These are phyloP conservation scores for Stachybotrys chartarum DNA, from an alignment of 2,329 filamentous ascomycete genomes.

Conservation along the genomic window DNA sequence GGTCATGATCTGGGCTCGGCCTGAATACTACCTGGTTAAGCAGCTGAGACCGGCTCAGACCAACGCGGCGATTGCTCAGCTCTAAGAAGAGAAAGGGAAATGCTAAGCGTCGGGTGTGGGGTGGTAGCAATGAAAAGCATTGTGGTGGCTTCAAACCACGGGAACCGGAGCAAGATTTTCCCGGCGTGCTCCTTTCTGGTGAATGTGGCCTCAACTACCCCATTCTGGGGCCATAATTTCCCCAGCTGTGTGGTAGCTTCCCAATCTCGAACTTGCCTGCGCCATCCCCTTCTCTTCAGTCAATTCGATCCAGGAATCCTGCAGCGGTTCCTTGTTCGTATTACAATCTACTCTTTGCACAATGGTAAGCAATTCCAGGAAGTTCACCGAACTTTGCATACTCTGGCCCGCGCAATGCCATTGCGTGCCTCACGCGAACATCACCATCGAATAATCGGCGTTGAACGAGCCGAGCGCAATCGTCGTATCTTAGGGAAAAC, in stretches of 20 bases:
- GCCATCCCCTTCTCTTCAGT: slow-evolving; percentile 11
- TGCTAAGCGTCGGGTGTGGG: too few species aligned
- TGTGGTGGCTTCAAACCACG: neutral
- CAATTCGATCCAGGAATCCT: slow-evolving; percentile 22
- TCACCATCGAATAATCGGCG: neutral
- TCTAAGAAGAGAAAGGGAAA: too few species aligned
- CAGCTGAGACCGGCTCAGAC: too few species aligned
- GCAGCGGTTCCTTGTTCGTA: slow-evolving; percentile 23
- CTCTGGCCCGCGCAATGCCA: neutral
- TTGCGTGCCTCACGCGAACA: neutral
- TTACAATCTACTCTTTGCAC: slow-evolving; percentile 9
- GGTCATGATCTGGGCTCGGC: too few species aligned
- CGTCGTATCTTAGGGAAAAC: neutral
- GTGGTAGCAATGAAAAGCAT: neutral
- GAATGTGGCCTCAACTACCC: slow-evolving; percentile 37
- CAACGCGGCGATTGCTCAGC: too few species aligned
- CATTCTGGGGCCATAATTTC: slow-evolving; percentile 19
- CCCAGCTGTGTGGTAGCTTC: slow-evolving; percentile 12
- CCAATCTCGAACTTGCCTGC: slow-evolving; percentile 13
- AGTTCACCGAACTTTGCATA: neutral
- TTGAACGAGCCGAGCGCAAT: neutral
- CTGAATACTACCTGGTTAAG: too few species aligned
- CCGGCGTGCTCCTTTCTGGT: slow-evolving; percentile 24
- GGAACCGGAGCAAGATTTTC: slow-evolving; percentile 25
- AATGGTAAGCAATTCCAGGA: slow-evolving; percentile 20